phyloP scores from a whole-genome alignment of 2,329 filamentous ascomycete genomes.

The Nemania diffusa region DNA sequence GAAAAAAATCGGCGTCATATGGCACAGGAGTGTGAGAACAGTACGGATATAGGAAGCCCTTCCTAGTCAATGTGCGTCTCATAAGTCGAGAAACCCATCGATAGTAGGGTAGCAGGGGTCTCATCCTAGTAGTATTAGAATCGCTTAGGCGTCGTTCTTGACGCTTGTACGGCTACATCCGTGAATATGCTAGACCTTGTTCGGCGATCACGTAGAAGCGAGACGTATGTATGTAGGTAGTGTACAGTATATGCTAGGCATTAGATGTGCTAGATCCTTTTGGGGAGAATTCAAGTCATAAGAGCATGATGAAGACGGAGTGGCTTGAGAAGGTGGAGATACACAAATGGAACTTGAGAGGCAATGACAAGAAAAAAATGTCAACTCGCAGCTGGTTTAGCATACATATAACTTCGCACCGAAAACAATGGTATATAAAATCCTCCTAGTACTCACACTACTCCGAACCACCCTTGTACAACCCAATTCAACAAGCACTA shows the following conservation, averaged over 20 bases:
- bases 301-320: constrained; percentile 3
- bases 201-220: not conserved
- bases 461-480: too few relatives aligned
- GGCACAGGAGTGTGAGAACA: not conserved
- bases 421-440: too few relatives aligned
- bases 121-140: not conserved
- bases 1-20: not conserved
- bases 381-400: too few relatives aligned
- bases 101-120: not conserved
- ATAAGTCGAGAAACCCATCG: not conserved
- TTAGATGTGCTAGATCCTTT: too few relatives aligned
- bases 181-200: constrained; percentile 3
- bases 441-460: too few relatives aligned
- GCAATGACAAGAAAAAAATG: too few relatives aligned
- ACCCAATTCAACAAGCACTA: too few relatives aligned
- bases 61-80: not conserved
- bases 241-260: constrained; percentile 1
- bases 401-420: too few relatives aligned
- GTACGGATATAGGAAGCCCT: not conserved
- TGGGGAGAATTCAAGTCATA: constrained; percentile 11
- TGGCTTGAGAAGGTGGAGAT: not conserved
- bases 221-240: too few relatives aligned
- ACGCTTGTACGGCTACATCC: too few relatives aligned
- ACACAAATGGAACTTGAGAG: not conserved
- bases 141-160: too few relatives aligned